phyloP scores from a whole-genome alignment of 257 asterid genomes.

The Solanum tarapatanum region DNA sequence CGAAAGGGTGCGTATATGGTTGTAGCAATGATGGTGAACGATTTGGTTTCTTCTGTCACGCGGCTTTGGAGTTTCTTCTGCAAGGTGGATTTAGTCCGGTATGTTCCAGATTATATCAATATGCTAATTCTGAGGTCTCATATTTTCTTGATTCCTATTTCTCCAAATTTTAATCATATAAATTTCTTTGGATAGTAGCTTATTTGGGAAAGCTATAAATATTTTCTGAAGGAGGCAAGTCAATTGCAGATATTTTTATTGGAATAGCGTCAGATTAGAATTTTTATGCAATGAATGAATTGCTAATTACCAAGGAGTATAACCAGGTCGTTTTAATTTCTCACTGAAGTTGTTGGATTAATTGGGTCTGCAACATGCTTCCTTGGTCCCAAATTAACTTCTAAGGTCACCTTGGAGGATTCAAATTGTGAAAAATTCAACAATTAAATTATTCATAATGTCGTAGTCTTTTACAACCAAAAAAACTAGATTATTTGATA shows the following conservation, averaged over 20 bases:
- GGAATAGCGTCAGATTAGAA: not conserved
- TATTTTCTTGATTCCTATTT: not conserved
- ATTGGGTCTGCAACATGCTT: not conserved
- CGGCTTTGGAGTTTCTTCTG: slow-evolving; percentile 94
- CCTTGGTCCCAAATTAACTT: not conserved
- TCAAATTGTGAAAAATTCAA: not conserved
- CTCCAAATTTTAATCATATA: not conserved
- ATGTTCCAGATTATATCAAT: slow-evolving; percentile 19
- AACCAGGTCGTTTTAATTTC: not conserved
- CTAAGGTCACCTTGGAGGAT: not conserved
- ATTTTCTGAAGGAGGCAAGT: not conserved
- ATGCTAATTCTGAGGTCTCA: not conserved
- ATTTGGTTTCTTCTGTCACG: slow-evolving; percentile 93
- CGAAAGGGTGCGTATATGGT: slow-evolving; percentile 83
- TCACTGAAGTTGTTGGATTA: not conserved
- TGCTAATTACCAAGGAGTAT: not conserved
- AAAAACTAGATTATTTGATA: not conserved
- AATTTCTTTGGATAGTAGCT: not conserved
- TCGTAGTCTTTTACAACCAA: not conserved
- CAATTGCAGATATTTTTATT: not conserved
- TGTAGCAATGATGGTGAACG: slow-evolving; percentile 77
- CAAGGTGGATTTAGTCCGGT: slow-evolving; percentile 92
- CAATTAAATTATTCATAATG: not conserved
- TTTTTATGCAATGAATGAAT: not conserved
- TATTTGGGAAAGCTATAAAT: not conserved